Conservation (phyloP, 1,284 basidiomycete genomes). For the Meripilus lineatus region DNA sequence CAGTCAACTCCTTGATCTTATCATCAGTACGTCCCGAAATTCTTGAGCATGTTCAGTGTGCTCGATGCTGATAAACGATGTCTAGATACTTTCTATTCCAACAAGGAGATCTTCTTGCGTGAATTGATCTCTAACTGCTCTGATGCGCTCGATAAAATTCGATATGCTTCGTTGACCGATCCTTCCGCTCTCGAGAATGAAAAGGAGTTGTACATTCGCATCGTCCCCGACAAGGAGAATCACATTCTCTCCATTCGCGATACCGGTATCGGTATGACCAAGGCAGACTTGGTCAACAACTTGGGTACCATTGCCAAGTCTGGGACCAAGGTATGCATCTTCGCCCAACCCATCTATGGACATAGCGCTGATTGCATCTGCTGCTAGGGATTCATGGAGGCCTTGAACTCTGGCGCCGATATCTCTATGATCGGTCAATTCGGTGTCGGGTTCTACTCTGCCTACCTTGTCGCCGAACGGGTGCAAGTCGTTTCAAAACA, state of each 20-base stretch:
- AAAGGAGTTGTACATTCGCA: constrained; percentile 91
- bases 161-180: constrained; percentile 90
- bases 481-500: constrained; percentile 99
- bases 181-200: constrained; percentile 81
- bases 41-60: constrained; percentile 2
- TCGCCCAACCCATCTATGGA: neutral
- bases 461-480: constrained; percentile 97
- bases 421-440: constrained; percentile 94
- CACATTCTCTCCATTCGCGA: constrained; percentile 91
- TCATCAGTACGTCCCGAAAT: constrained; percentile 72
- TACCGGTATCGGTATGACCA: constrained; percentile 99
- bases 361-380: constrained; percentile 10
- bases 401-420: constrained; percentile 93
- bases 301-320: constrained; percentile 99
- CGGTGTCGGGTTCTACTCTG: constrained; percentile 99
- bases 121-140: constrained; percentile 91
- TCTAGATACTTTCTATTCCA: constrained; percentile 94
- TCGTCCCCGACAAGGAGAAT: constrained; percentile 94
- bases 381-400: constrained; percentile 95
- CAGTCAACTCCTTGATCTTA: constrained; percentile 87
- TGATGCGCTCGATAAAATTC: constrained; percentile 97
- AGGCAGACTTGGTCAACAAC: constrained; percentile 98
- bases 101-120: constrained; percentile 98
- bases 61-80: constrained; percentile 10
- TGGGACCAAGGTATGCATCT: constrained; percentile 71